A percentile compares a stretch with the other conserved stretches of the same genome.
Evolutionary conservation across 495 filamentous ascomycete genomes (phyloP).

Genomic region (Penicillium herquei): DNA sequence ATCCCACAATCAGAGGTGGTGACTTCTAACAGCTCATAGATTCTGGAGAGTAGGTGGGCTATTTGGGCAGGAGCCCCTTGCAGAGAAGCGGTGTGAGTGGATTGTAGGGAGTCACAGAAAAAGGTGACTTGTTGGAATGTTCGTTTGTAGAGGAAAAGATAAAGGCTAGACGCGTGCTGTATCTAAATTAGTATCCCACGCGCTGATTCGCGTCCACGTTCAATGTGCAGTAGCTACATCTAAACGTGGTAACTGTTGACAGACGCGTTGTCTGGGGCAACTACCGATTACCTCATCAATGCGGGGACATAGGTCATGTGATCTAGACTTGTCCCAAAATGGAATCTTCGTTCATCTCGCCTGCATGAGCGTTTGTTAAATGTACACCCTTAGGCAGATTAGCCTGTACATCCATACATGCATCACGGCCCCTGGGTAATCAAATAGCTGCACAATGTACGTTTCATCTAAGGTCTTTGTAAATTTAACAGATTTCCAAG

Average conservation of each 20-base stretch:
- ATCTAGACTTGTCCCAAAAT: not conserved
- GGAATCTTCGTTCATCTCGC: not conserved
- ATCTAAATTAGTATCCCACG: not conserved
- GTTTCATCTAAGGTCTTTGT: too few relatives aligned
- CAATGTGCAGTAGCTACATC: not conserved
- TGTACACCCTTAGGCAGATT: not conserved
- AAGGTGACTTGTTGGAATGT: not conserved
- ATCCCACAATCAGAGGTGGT: not conserved
- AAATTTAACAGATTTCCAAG: too few relatives aligned
- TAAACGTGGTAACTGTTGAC: conserved; percentile 13
- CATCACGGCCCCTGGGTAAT: too few relatives aligned
- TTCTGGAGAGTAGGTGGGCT: not conserved
- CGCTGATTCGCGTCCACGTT: conserved; percentile 6
- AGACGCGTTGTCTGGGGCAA: conserved; percentile 23
- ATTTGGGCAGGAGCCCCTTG: conserved; percentile 9
- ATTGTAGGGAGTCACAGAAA: not conserved
- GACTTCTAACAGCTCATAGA: conserved; percentile 6
- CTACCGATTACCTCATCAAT: conserved; percentile 13
- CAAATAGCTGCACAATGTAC: too few relatives aligned
- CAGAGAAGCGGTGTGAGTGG: conserved; percentile 19
- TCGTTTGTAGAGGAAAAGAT: not conserved
- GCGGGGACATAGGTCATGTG: conserved; percentile 12
- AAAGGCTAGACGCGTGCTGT: not conserved
- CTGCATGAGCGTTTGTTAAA: not conserved
- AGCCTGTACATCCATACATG: too few relatives aligned